Conservation (phyloP, 176 grass and related monocot genomes). For the Raddia guianensis region DNA sequence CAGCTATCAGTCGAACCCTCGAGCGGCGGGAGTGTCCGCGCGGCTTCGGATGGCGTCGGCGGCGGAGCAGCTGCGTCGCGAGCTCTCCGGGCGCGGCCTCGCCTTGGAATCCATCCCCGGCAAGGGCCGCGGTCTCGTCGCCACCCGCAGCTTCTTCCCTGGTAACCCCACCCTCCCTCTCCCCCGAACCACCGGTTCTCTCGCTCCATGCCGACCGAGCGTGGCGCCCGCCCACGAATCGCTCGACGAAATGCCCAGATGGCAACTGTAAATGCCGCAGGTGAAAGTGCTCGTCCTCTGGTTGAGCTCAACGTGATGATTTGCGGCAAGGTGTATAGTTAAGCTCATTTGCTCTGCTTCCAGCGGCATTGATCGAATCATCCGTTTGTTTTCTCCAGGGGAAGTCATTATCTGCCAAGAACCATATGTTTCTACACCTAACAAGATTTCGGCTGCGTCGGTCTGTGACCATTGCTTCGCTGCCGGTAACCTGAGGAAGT, state of each 20-base stretch:
- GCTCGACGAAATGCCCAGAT: constrained; percentile 54
- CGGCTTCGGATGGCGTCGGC: constrained; percentile 41
- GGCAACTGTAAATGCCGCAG: neutral
- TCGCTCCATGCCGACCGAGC: neutral
- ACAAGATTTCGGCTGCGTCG: constrained; percentile 50
- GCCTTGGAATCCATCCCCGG: constrained; percentile 52
- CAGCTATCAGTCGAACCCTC: neutral
- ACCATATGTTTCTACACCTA: constrained; percentile 67
- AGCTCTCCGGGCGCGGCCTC: constrained; percentile 56
- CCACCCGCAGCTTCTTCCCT: constrained; percentile 57
- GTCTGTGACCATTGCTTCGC: constrained; percentile 76
- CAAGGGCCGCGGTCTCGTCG: constrained; percentile 66
- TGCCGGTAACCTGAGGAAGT: constrained; percentile 63
- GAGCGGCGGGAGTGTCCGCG: neutral
- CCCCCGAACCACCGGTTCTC: neutral
- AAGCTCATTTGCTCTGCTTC: neutral
- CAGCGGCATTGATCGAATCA: neutral
- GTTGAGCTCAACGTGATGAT: neutral
- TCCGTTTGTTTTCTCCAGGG: constrained; percentile 44
- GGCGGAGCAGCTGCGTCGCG: constrained; percentile 64
- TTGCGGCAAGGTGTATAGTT: neutral
- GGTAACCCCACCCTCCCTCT: constrained; percentile 36
- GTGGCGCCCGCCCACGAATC: constrained; percentile 7
- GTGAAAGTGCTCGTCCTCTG: neutral
- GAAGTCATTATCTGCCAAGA: constrained; percentile 77